These are phyloP conservation scores for Gymnopilus junonius DNA, from an alignment of 768 basidiomycete genomes.

Conservation along the genomic window DNA sequence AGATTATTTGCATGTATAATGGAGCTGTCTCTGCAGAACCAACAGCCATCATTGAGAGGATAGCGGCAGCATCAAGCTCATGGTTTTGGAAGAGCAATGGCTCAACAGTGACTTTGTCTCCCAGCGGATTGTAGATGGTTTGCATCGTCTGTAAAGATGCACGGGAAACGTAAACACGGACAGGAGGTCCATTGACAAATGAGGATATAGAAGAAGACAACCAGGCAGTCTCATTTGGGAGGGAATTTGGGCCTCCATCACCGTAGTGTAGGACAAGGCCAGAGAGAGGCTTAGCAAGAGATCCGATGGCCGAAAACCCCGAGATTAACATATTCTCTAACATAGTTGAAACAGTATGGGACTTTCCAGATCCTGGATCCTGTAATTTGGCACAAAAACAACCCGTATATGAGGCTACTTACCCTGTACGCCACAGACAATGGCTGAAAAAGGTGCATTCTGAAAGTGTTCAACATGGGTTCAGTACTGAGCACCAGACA, in stretches of 20 bases:
- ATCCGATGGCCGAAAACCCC: slow-evolving; percentile 50
- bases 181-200: slow-evolving; percentile 34
- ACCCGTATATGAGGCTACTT: not conserved
- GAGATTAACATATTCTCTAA: slow-evolving; percentile 75
- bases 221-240: slow-evolving; percentile 73
- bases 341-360: slow-evolving; percentile 70
- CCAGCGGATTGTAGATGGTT: slow-evolving; percentile 57
- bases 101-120: slow-evolving; percentile 51
- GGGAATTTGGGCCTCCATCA: slow-evolving; percentile 60
- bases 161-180: slow-evolving; percentile 61
- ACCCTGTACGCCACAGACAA: slow-evolving; percentile 78
- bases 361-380: slow-evolving; percentile 66
- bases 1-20: slow-evolving; percentile 68
- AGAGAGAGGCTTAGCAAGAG: slow-evolving; percentile 54
- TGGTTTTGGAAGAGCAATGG: slow-evolving; percentile 58
- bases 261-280: slow-evolving; percentile 75
- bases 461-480: slow-evolving; percentile 26
- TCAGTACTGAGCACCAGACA: not conserved
- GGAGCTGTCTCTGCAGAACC: slow-evolving; percentile 64
- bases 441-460: slow-evolving; percentile 76
- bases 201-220: slow-evolving; percentile 41
- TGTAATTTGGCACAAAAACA: not conserved
- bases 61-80: slow-evolving; percentile 71
- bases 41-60: slow-evolving; percentile 77
- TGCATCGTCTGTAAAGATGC: slow-evolving; percentile 66